Conservation (phyloP, 331 rosid genomes). For the Pyrus hybrid region DNA sequence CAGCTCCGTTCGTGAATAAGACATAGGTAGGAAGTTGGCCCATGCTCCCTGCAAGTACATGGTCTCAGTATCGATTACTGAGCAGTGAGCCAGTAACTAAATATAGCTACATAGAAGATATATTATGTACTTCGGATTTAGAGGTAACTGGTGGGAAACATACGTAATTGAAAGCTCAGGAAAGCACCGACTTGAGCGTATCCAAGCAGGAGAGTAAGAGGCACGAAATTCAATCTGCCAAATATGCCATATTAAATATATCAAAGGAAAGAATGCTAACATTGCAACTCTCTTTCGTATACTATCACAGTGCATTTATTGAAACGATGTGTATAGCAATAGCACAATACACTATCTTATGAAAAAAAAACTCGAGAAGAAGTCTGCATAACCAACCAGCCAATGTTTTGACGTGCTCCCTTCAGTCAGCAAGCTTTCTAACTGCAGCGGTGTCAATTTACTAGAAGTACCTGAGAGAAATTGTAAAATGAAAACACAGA, state of each 20-base stretch:
- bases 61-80: slow-evolving; percentile 13
- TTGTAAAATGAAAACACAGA: slow-evolving; percentile 2
- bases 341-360: not conserved
- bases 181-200: slow-evolving; percentile 64
- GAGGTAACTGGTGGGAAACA: slow-evolving; percentile 17
- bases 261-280: not conserved
- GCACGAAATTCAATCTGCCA: slow-evolving; percentile 74
- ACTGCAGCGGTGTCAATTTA: slow-evolving; percentile 82
- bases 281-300: not conserved
- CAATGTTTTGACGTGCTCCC: slow-evolving; percentile 69
- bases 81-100: not conserved
- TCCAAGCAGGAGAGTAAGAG: slow-evolving; percentile 60
- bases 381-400: slow-evolving; percentile 58
- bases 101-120: not conserved
- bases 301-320: not conserved
- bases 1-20: slow-evolving; percentile 75
- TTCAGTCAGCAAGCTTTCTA: slow-evolving; percentile 84
- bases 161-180: slow-evolving; percentile 88
- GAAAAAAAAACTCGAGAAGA: slow-evolving; percentile 10
- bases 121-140: not conserved
- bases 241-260: slow-evolving; percentile 6
- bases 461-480: slow-evolving; percentile 42
- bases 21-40: slow-evolving; percentile 76
- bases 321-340: too few species aligned
- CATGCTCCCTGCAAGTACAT: slow-evolving; percentile 61